phyloP scores from a whole-genome alignment of 306 rosid species.

The Lathyrus aphaca region DNA sequence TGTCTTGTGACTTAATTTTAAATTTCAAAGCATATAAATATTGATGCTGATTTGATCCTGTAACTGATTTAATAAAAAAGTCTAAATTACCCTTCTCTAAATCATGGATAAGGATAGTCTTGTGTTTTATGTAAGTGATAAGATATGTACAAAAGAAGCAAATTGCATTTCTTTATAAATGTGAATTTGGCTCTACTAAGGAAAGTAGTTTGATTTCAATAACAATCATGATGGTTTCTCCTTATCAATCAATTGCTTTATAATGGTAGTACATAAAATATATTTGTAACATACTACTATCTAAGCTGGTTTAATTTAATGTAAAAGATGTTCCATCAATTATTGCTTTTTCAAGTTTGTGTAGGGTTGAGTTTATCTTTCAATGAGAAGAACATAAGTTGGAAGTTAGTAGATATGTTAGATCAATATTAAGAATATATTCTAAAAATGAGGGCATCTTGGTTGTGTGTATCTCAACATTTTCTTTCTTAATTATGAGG shows the following conservation, averaged over 20 bases:
- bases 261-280: constrained; percentile 2
- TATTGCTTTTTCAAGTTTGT: not conserved
- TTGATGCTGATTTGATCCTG: constrained; percentile 37
- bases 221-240: not conserved
- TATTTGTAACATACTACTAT: constrained; percentile 28
- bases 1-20: constrained; percentile 24
- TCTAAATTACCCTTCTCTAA: constrained; percentile 42
- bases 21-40: constrained; percentile 20
- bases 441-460: not conserved
- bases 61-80: constrained; percentile 17
- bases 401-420: constrained; percentile 30
- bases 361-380: constrained; percentile 21
- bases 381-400: constrained; percentile 18
- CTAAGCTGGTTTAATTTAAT: not conserved
- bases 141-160: constrained; percentile 23
- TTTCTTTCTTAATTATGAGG: constrained; percentile 19
- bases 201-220: constrained; percentile 19
- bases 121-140: constrained; percentile 13
- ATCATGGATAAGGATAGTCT: constrained; percentile 34
- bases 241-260: constrained; percentile 24
- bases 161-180: not conserved
- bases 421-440: constrained; percentile 6
- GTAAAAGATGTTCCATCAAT: constrained; percentile 20
- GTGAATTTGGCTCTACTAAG: constrained; percentile 32
- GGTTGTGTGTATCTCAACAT: constrained; percentile 16